Base-by-base conservation (phyloP, 2,329 filamentous ascomycete species). In the Neonectria ditissima region DNA sequence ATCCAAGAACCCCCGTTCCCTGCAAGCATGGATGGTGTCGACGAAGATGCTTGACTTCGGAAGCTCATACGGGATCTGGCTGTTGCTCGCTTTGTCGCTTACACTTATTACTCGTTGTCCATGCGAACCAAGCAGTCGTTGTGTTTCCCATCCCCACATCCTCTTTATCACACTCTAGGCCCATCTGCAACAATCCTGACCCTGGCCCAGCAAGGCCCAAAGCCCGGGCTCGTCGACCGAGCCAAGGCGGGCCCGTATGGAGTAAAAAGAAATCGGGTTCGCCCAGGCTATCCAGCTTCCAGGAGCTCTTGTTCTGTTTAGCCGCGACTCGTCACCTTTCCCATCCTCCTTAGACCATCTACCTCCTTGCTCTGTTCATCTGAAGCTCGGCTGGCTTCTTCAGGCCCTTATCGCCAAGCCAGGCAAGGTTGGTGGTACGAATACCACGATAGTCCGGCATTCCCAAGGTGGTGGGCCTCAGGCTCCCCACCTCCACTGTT, bases 101-200 rank as follows among this genome's bases (percentile, higher is more conserved):
- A 6, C 18, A 4, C 6, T 26, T 55, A 14, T n/a, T 54, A 30
- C 22, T 48, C 41, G 57, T 48, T 34, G 37, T 32, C 57, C 57
- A 48, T 41, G 56, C 39, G 47, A 53, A 59, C 37, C 14, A 39
- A 20, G 28, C 37, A 71, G 55, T 41, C 37, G 53, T 63, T 67
- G 57, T 47, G 41, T 55, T 28, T 39, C 41, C 10, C 24, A 45
- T 50, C 47, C 32, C 48, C 60, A 59, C 54, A 45, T 11, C 41
- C 24, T n/a, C 52, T 59, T 32, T 63, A 41, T 43, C 47, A 44
- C 32, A 52, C 34, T 39, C 53, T 53, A 43, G 66, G 53, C 66
- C 63, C 66, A 62, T 69, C 66, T 71, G 65, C 63, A 71, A 65
- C 62, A 58, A 63, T 55, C 63, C 65, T 53, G 57, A 63, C 62